Percentiles rank a stretch among this genome's conserved stretches.
These are phyloP conservation scores for Termitomyces sp. DNA, from an alignment of 768 basidiomycete species.

Conservation along the genomic window DNA sequence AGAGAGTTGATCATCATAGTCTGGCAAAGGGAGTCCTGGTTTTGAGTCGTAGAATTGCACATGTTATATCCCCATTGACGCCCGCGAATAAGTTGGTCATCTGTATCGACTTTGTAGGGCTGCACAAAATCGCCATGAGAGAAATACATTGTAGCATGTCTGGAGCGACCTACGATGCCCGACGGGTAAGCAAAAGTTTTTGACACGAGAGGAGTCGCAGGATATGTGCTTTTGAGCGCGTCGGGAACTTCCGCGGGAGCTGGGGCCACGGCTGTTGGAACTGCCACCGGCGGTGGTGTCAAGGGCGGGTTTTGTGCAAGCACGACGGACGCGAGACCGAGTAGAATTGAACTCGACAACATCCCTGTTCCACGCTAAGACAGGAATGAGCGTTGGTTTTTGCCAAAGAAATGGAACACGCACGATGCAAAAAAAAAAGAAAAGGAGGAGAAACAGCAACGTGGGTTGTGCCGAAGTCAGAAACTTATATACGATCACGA, in stretches of 20 bases:
- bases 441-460: conserved; percentile 4
- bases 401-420: background rate
- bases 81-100: conserved; percentile 35
- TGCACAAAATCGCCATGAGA: conserved; percentile 5
- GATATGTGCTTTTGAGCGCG: conserved; percentile 25
- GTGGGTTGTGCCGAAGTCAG: background rate
- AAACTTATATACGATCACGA: conserved; percentile 10
- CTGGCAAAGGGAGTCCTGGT: conserved; percentile 47
- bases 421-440: background rate
- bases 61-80: conserved; percentile 54
- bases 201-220: conserved; percentile 33
- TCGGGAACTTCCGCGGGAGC: conserved; percentile 3
- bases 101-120: conserved; percentile 26
- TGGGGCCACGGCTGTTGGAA: background rate
- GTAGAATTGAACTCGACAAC: conserved; percentile 1
- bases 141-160: background rate
- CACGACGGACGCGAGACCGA: background rate
- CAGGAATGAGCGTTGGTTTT: background rate
- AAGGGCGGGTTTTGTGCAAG: conserved; percentile 3
- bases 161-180: conserved; percentile 29
- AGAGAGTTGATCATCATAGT: conserved; percentile 47
- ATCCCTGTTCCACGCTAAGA: background rate
- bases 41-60: conserved; percentile 55
- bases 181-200: conserved; percentile 37
- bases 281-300: conserved; percentile 1